Percentiles rank a stretch among this genome's conserved stretches.
These are phyloP conservation scores for Umbelopsis sp. DNA, from an alignment of 371 early-diverging fungal species.

Conservation along the genomic window DNA sequence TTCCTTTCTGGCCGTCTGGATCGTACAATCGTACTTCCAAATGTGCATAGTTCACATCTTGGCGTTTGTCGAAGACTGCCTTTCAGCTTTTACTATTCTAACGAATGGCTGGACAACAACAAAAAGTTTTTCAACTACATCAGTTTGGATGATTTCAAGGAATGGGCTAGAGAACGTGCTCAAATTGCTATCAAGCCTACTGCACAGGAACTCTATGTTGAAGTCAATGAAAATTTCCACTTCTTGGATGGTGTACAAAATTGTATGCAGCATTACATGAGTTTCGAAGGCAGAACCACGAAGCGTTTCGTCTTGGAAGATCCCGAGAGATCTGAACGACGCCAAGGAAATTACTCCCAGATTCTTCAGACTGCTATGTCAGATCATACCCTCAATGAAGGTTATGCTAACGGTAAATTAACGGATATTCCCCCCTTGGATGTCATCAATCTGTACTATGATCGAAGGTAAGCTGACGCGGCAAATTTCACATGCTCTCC, in stretches of 20 bases:
- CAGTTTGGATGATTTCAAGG: constrained; percentile 33
- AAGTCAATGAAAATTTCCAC: constrained; percentile 31
- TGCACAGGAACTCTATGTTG: constrained; percentile 10
- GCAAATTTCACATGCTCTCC: too few species aligned
- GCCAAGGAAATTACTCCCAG: constrained; percentile 36
- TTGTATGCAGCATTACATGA: constrained; percentile 29
- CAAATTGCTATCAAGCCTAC: constrained; percentile 12
- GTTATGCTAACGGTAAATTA: constrained; percentile 22
- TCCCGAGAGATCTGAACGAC: constrained; percentile 25
- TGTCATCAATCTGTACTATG: constrained; percentile 48
- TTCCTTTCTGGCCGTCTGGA: constrained; percentile 33
- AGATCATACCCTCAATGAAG: constrained; percentile 34
- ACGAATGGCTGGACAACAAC: constrained; percentile 27
- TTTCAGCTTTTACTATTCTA: constrained; percentile 40
- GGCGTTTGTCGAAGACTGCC: constrained; percentile 33
- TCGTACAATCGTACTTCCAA: constrained; percentile 41
- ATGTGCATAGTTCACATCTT: constrained; percentile 33
- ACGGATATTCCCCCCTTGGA: constrained; percentile 32
- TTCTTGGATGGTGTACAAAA: constrained; percentile 32
- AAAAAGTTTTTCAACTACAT: constrained; percentile 33
- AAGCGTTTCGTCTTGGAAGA: constrained; percentile 27
- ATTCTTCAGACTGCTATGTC: constrained; percentile 31
- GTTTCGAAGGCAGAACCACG: constrained; percentile 22
- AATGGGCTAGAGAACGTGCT: constrained; percentile 31
- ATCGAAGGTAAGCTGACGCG: constrained; percentile 29